These are phyloP conservation scores for Millerozyma miso DNA, from an alignment of 805 yeast genomes.

Conservation along the genomic window DNA sequence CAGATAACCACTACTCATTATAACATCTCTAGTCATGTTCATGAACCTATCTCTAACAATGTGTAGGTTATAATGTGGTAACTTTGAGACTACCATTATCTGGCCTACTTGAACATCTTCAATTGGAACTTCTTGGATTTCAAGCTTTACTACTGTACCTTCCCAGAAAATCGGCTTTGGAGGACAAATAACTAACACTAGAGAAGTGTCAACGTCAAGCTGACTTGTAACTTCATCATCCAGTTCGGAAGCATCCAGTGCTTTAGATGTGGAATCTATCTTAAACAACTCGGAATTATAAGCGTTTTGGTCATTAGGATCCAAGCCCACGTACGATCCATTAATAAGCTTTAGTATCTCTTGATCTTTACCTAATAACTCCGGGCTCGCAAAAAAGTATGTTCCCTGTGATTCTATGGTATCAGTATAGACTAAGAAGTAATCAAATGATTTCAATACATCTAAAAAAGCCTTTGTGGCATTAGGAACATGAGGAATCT, in stretches of 20 bases:
- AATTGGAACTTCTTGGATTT: slow-evolving; percentile 43
- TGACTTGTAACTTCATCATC: slow-evolving; percentile 8
- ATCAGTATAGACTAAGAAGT: slow-evolving; percentile 73
- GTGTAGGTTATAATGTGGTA: slow-evolving; percentile 55
- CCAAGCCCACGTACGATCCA: slow-evolving; percentile 38
- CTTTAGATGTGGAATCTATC: slow-evolving; percentile 13
- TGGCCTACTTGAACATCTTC: slow-evolving; percentile 65
- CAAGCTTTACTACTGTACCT: slow-evolving; percentile 63
- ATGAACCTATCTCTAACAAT: slow-evolving; percentile 54
- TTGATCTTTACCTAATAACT: slow-evolving; percentile 38
- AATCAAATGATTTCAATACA: slow-evolving; percentile 59
- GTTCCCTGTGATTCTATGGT: slow-evolving; percentile 69
- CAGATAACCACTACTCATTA: slow-evolving; percentile 34
- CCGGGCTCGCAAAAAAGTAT: slow-evolving; percentile 73
- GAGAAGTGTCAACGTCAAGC: background rate
- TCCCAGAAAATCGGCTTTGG: slow-evolving; percentile 89
- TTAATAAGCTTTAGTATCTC: slow-evolving; percentile 36
- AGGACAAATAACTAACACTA: slow-evolving; percentile 66
- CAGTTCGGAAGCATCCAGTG: slow-evolving; percentile 11
- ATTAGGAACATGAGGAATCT: slow-evolving; percentile 40
- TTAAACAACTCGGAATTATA: slow-evolving; percentile 26
- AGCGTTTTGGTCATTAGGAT: slow-evolving; percentile 20
- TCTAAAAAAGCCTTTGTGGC: slow-evolving; percentile 50
- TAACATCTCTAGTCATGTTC: slow-evolving; percentile 52
- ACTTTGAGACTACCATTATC: slow-evolving; percentile 62